These are phyloP conservation scores for Suillus occidentalis DNA, from an alignment of 768 basidiomycete genomes.

Conservation along the genomic window DNA sequence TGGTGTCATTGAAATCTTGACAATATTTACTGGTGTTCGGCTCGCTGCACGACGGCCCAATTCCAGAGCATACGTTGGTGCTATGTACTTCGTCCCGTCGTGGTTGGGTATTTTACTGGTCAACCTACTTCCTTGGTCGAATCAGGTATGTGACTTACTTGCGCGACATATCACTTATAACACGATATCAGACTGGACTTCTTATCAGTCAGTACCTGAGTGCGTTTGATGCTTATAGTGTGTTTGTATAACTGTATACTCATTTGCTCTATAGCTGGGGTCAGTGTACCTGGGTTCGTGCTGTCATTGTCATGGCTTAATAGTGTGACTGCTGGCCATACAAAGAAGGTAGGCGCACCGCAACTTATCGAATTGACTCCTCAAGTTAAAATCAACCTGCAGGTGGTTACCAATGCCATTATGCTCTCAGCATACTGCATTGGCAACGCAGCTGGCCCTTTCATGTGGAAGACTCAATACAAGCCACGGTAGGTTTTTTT, in stretches of 20 bases:
- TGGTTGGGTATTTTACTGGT: constrained; percentile 57
- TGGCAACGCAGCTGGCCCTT: constrained; percentile 62
- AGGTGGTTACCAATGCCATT: constrained; percentile 57
- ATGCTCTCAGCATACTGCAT: constrained; percentile 64
- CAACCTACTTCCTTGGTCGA: constrained; percentile 56
- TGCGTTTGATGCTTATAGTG: constrained; percentile 12
- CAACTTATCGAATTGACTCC: background rate
- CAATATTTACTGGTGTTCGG: constrained; percentile 60
- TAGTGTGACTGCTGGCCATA: constrained; percentile 62
- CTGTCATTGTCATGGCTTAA: constrained; percentile 61
- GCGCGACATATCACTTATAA: background rate
- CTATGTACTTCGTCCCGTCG: constrained; percentile 60
- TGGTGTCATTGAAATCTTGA: constrained; percentile 60
- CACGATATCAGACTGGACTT: constrained; percentile 37
- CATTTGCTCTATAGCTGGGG: constrained; percentile 30
- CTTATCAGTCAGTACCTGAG: constrained; percentile 56
- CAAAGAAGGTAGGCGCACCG: constrained; percentile 48
- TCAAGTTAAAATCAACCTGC: background rate
- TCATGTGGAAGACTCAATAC: constrained; percentile 70
- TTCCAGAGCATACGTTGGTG: constrained; percentile 54
- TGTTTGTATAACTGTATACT: constrained; percentile 1
- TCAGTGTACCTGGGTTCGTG: constrained; percentile 58
- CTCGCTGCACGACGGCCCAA: constrained; percentile 52
- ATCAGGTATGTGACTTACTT: constrained; percentile 45
- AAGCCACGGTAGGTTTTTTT: constrained; percentile 46